Evolutionary conservation across 345 rosid species (phyloP).

Genomic region (Noccaea caerulescens): DNA sequence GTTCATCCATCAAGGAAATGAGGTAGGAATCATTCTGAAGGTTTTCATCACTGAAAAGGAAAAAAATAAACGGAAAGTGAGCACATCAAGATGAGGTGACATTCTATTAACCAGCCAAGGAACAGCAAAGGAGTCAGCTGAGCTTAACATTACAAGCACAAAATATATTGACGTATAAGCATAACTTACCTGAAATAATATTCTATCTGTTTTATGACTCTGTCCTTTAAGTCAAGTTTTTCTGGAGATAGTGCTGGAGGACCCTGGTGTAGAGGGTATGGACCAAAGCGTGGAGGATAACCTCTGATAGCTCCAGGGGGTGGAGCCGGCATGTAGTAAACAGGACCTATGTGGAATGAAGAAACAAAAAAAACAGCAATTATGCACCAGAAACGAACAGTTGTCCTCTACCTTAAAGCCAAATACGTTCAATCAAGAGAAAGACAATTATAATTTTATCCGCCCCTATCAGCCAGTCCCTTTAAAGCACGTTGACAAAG

Average conservation of each 20-base stretch:
- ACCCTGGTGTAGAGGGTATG: constrained; percentile 65
- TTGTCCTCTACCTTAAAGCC: background rate
- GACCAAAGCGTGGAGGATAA: constrained; percentile 61
- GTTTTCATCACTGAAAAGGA: constrained; percentile 80
- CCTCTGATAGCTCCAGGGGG: constrained; percentile 82
- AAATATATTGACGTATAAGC: background rate
- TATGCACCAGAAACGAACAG: constrained; percentile 2
- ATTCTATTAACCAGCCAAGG: background rate
- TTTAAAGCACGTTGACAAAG: constrained; percentile 11
- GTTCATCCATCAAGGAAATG: constrained; percentile 82
- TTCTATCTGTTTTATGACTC: constrained; percentile 75
- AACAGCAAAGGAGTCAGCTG: background rate
- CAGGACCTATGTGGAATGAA: constrained; percentile 55
- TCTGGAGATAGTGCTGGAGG: constrained; percentile 55
- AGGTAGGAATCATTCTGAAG: constrained; percentile 69
- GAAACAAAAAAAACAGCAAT: constrained; percentile 18
- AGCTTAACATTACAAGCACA: background rate
- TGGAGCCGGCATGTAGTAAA: constrained; percentile 66
- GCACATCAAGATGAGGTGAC: constrained; percentile 11
- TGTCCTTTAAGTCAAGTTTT: constrained; percentile 52
- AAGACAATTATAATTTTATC: background rate
- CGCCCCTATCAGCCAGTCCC: background rate
- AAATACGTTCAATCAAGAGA: constrained; percentile 3
- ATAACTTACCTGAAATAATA: constrained; percentile 88
- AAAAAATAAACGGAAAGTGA: constrained; percentile 7